These are phyloP conservation scores for Eleusine coracana DNA, from an alignment of 176 grass and related monocot species.

Conservation along the genomic window DNA sequence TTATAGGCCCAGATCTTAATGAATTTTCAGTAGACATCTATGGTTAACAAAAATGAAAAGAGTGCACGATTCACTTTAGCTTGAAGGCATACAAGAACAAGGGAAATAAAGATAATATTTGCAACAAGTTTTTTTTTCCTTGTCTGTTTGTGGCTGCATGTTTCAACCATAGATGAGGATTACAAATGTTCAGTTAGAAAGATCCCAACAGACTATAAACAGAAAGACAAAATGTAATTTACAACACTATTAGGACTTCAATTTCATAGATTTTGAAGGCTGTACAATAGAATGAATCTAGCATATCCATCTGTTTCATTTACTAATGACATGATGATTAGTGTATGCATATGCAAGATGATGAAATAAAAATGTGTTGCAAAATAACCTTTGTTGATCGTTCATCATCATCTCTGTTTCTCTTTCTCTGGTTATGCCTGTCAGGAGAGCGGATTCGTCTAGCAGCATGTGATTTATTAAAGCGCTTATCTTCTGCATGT, in stretches of 20 bases:
- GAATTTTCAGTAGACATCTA: background rate
- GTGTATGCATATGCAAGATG: constrained; percentile 1
- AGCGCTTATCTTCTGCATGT: constrained; percentile 43
- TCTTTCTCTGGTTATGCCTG: constrained; percentile 52
- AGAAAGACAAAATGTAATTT: background rate
- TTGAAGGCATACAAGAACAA: background rate
- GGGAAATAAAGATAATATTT: background rate
- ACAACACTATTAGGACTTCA: background rate
- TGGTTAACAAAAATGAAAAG: background rate
- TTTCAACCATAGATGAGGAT: background rate
- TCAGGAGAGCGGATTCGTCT: constrained; percentile 42
- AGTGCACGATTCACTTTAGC: background rate
- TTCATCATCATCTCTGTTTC: constrained; percentile 53
- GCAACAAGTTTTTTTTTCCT: background rate
- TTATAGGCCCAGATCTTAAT: background rate
- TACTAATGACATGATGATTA: constrained; percentile 5
- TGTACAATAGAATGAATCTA: background rate
- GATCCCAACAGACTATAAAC: constrained; percentile 3
- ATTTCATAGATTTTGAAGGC: background rate
- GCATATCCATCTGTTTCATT: constrained; percentile 21
- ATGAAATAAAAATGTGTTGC: background rate
- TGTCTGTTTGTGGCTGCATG: background rate
- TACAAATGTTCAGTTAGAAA: constrained; percentile 1
- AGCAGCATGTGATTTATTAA: constrained; percentile 37
- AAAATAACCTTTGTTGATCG: constrained; percentile 56